Evolutionary conservation across 2,329 filamentous ascomycete species (phyloP).

Genomic region (Aschersonia sp.): DNA sequence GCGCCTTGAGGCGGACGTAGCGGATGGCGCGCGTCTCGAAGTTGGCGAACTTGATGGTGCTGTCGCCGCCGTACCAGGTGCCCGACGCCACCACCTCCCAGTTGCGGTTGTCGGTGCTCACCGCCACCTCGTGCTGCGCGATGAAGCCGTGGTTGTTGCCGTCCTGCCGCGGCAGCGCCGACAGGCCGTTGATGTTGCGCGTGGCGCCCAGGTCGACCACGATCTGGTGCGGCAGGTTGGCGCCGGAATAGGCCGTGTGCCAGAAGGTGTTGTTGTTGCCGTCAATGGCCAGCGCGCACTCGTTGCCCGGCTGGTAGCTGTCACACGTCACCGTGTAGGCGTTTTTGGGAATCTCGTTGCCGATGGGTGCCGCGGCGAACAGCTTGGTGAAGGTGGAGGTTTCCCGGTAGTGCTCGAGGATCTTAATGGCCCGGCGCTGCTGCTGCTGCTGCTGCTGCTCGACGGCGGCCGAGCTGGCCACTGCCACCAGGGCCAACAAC

Average conservation of each 20-base stretch:
- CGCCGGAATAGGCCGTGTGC: constrained; percentile 9
- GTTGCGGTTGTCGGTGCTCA: constrained; percentile 13
- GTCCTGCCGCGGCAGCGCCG: constrained; percentile 15
- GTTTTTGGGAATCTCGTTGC: constrained; percentile 1
- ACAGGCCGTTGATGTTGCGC: constrained; percentile 14
- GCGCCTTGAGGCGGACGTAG: constrained; percentile 14
- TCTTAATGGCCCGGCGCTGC: neutral
- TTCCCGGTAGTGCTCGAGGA: constrained; percentile 1
- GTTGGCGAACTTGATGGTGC: constrained; percentile 15
- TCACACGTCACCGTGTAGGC: constrained; percentile 15
- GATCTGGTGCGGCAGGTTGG: constrained; percentile 13
- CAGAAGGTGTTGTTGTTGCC: constrained; percentile 14
- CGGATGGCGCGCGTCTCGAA: constrained; percentile 15
- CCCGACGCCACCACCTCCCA: constrained; percentile 15
- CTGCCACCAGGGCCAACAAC: too few relatives aligned
- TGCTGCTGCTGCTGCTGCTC: too few relatives aligned
- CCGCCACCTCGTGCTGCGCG: constrained; percentile 11
- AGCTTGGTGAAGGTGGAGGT: constrained; percentile 1
- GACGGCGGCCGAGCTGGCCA: too few relatives aligned
- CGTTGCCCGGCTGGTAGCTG: constrained; percentile 12
- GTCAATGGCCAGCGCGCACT: constrained; percentile 14
- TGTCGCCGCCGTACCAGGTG: constrained; percentile 13
- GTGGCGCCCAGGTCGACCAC: constrained; percentile 14
- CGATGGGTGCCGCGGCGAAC: constrained; percentile 2
- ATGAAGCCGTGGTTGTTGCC: constrained; percentile 12